Conservation (phyloP, 345 rosid genomes). For the Raphanus sativus region DNA sequence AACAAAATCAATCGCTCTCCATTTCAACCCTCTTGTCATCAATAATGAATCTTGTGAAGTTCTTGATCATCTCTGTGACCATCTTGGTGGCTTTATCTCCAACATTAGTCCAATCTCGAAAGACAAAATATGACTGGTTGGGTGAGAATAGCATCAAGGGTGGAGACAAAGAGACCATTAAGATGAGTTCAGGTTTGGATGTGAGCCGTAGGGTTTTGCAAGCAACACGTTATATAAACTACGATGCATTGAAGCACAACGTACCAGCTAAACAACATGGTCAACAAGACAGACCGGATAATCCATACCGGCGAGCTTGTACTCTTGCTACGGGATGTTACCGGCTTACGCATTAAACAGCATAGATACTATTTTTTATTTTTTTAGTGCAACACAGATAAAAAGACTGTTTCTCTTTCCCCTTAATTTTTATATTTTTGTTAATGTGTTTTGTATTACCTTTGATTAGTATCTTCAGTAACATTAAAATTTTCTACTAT, state of each 20-base stretch:
- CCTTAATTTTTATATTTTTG: background rate
- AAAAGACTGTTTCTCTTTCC: background rate
- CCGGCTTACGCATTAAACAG: constrained; percentile 24
- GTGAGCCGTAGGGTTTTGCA: constrained; percentile 7
- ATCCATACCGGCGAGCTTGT: constrained; percentile 50
- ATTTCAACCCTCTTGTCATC: background rate
- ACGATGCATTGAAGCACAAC: constrained; percentile 27
- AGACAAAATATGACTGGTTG: background rate
- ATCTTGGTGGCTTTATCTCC: background rate
- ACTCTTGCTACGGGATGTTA: constrained; percentile 30
- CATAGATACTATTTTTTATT: background rate
- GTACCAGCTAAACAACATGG: constrained; percentile 38
- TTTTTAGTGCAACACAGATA: background rate
- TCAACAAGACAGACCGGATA: constrained; percentile 2
- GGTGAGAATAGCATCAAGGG: background rate
- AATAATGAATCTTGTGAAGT: background rate
- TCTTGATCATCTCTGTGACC: background rate
- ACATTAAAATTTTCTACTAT: background rate
- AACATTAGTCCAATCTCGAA: background rate
- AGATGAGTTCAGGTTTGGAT: background rate
- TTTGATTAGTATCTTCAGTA: background rate
- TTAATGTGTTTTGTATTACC: background rate
- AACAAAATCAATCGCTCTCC: background rate
- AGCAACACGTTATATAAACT: constrained; percentile 38
- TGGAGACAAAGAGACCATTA: constrained; percentile 2